These are phyloP conservation scores for Phytophthora constricta DNA, from an alignment of 352 stramenopile species.

Conservation along the genomic window DNA sequence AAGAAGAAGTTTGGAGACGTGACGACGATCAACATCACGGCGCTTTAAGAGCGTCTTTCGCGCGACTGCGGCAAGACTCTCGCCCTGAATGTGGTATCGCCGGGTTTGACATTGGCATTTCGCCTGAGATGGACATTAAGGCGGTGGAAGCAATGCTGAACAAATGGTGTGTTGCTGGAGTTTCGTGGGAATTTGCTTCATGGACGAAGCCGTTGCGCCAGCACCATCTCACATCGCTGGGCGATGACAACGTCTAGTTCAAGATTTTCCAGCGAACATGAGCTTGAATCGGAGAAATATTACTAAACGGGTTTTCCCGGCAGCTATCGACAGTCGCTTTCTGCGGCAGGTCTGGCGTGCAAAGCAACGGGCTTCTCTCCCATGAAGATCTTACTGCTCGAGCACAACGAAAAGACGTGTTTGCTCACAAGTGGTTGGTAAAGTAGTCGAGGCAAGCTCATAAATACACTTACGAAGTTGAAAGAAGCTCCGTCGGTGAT, in stretches of 20 bases:
- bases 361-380: constrained; percentile 91
- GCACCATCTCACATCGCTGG: constrained; percentile 64
- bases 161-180: constrained; percentile 88
- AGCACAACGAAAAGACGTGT: constrained; percentile 95
- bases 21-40: constrained; percentile 96
- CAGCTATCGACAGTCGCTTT: constrained; percentile 94
- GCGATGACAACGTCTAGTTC: constrained; percentile 59
- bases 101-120: constrained; percentile 95
- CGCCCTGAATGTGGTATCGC: constrained; percentile 95
- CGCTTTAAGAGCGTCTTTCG: constrained; percentile 91
- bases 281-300: constrained; percentile 20
- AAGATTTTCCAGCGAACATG: constrained; percentile 52
- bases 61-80: constrained; percentile 82
- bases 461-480: too few relatives aligned
- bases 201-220: constrained; percentile 58
- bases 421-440: constrained; percentile 36
- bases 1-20: constrained; percentile 95
- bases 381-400: constrained; percentile 94
- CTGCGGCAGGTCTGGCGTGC: constrained; percentile 81
- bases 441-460: too few relatives aligned
- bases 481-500: too few relatives aligned
- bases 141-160: constrained; percentile 76
- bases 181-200: constrained; percentile 82
- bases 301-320: constrained; percentile 94
- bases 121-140: constrained; percentile 84